Conservation (phyloP, 179 eudicot genomes). For the Pouteria campechiana region DNA sequence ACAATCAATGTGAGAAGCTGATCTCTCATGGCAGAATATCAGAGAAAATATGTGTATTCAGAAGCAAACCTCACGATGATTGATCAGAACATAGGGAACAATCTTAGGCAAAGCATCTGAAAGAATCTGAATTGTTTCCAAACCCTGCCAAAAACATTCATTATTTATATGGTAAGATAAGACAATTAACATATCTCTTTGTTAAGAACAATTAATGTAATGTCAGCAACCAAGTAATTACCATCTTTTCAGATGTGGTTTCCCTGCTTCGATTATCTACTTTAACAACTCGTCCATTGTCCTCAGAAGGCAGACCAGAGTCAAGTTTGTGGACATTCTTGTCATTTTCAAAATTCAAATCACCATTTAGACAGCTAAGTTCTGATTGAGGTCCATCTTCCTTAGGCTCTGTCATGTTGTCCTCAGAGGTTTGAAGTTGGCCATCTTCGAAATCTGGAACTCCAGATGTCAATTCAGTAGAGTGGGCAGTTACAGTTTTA, state of each 20-base stretch:
- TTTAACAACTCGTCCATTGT: constrained; percentile 23
- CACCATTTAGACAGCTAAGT: constrained; percentile 14
- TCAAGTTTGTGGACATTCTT: constrained; percentile 16
- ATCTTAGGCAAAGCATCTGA: constrained; percentile 95
- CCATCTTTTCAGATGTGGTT: constrained; percentile 50
- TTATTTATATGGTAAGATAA: too few relatives aligned
- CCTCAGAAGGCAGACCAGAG: constrained; percentile 22
- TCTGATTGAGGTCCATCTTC: constrained; percentile 16
- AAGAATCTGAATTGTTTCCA: constrained; percentile 87
- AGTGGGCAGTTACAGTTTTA: constrained; percentile 8
- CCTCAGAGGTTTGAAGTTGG: constrained; percentile 26
- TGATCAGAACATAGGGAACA: constrained; percentile 95
- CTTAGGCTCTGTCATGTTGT: constrained; percentile 13
- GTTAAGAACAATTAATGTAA: too few relatives aligned
- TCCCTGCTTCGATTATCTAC: constrained; percentile 26
- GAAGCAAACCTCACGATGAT: constrained; percentile 83
- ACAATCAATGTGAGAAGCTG: constrained; percentile 1
- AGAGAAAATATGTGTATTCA: background rate
- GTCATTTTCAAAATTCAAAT: constrained; percentile 17
- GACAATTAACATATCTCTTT: too few relatives aligned
- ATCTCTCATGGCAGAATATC: background rate
- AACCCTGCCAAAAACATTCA: constrained; percentile 61
- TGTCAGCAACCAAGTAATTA: constrained; percentile 20
- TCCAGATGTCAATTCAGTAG: constrained; percentile 21
- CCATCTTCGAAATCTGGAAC: constrained; percentile 16